Evolutionary conservation across 2,329 filamentous ascomycete species (phyloP).

Genomic region (Coleophoma crateriformis): DNA sequence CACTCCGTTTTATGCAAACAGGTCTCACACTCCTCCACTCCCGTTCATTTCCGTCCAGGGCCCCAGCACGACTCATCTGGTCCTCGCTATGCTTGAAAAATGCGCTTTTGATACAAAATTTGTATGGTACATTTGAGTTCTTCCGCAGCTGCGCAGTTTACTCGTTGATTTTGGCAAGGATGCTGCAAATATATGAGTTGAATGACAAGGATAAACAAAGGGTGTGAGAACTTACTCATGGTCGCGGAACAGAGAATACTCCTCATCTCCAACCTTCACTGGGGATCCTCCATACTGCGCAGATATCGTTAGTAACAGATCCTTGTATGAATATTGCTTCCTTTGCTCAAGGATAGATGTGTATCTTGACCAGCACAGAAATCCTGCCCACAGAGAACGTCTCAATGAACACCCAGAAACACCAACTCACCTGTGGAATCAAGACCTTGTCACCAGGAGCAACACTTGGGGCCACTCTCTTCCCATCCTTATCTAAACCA

Average conservation of each 20-base stretch:
- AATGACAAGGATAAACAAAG: not conserved
- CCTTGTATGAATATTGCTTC: too few species aligned
- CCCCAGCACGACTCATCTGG: too few species aligned
- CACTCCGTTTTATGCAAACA: slow-evolving; percentile 1
- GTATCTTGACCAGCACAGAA: too few species aligned
- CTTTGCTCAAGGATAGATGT: too few species aligned
- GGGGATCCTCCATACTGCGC: slow-evolving; percentile 83
- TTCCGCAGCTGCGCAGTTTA: slow-evolving; percentile 41
- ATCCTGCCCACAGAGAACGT: not conserved
- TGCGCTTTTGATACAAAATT: slow-evolving; percentile 12
- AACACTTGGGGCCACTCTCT: slow-evolving; percentile 81
- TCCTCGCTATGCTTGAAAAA: slow-evolving; percentile 14
- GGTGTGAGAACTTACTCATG: slow-evolving; percentile 71
- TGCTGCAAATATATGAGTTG: slow-evolving; percentile 47
- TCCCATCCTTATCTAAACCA: slow-evolving; percentile 79
- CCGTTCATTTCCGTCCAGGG: too few species aligned
- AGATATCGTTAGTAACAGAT: too few species aligned
- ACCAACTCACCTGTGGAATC: slow-evolving; percentile 76
- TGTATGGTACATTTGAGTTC: slow-evolving; percentile 15
- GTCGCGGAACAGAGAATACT: slow-evolving; percentile 94
- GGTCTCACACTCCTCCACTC: too few species aligned
- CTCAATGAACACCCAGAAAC: slow-evolving; percentile 5
- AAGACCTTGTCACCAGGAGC: slow-evolving; percentile 82
- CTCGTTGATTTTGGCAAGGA: slow-evolving; percentile 99
- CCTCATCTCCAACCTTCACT: slow-evolving; percentile 96